Base-by-base conservation (phyloP, 202 grass and related monocot species). In the Hordeum pubiflorum region DNA sequence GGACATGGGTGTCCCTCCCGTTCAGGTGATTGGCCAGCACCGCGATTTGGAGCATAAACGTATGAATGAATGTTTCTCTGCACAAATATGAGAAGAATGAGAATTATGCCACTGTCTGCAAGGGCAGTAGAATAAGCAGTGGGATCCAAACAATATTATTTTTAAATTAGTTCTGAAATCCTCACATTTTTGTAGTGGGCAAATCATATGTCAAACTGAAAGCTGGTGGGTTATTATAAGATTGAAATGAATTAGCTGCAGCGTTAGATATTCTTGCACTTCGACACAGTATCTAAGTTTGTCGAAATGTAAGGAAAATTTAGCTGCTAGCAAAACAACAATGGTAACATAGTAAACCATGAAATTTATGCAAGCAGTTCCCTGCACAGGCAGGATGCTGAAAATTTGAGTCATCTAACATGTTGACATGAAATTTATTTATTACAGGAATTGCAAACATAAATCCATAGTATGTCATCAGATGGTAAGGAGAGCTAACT, bases 41-140 rank as follows among this genome's bases (percentile, higher is more conserved):
- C 40, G 73, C 90, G 74, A 98, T 85, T 88, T 98, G 92, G 69
- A 98, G 92, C 92, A 98, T 95, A 86, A 98, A 98, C 69, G 92
- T 93, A 79, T 91, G 80, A 69, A 98, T 82, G 82, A 94, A 95
- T 77, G 89, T 93, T 71, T 98, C 95, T 17, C 95, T 98, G 89
- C 68, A 79, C 50, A 77, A 37, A 83, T 68, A 81, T 75, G 48
- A 20, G 27, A 66, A 82, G 9, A 72, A 81, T 76, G n/a, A 76
- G 3, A 31, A 71, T 77, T 58, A 85, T 63, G 22, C 48, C 63
- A 29, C 9, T 18, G 17, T 56, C 54, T 34, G 40, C 52, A 58
- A 76, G 24, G 75, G 10, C 2, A 41, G 17, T 56, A 29, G 7
- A 64, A 72, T 4, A 82, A 77, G 17, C 3, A 61, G n/a, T 48